Evolutionary conservation across 768 basidiomycete species (phyloP).

Genomic region (Tricholoma terreum): DNA sequence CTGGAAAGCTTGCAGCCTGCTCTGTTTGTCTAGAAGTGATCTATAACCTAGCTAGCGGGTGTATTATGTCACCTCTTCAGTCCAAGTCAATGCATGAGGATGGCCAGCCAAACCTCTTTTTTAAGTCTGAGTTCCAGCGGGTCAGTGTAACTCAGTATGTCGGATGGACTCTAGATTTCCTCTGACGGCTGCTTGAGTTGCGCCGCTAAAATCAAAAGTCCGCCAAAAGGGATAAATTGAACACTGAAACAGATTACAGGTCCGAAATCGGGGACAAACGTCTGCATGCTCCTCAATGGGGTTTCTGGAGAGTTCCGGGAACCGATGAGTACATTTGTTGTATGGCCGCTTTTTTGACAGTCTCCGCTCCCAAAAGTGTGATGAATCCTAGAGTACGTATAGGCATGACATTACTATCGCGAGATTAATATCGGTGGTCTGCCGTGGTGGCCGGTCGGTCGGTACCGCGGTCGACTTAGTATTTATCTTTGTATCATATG

Average conservation of each 20-base stretch:
- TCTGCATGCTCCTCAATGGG: no score
- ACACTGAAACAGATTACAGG: background rate
- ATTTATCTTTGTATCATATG: no score
- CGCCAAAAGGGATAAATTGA: background rate
- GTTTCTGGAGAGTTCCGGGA: no score
- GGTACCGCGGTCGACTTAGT: no score
- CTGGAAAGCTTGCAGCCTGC: conserved; percentile 46
- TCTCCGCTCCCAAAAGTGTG: background rate
- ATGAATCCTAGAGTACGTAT: background rate
- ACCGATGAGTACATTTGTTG: background rate
- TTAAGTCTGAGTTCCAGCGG: no score
- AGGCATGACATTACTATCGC: background rate
- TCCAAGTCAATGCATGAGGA: background rate
- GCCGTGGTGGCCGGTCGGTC: no score
- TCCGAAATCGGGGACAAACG: background rate
- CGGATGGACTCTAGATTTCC: no score
- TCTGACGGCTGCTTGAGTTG: no score
- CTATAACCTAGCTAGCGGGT: background rate
- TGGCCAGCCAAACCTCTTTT: background rate
- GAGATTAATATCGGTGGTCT: no score
- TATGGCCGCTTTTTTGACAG: background rate
- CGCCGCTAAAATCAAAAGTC: no score
- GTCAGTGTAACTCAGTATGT: no score
- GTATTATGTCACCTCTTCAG: no score
- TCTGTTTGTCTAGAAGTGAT: conserved; percentile 26